Evolutionary conservation across 1,139 yeast genomes (phyloP).

Genomic region (Zygotorulaspora mrakii): DNA sequence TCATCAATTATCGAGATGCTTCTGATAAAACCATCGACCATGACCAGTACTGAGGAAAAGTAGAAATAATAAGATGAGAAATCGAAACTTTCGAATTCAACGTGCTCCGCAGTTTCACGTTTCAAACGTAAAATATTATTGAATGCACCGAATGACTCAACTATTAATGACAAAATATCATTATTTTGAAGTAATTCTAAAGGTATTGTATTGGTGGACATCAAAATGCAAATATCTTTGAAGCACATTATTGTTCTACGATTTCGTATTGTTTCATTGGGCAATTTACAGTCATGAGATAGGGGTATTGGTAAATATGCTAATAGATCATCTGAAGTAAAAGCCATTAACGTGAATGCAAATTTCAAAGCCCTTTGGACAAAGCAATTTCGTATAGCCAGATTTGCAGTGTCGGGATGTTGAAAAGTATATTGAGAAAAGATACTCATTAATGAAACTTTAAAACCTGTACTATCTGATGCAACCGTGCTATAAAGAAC

Average conservation of each 20-base stretch:
- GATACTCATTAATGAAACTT: conserved; percentile 66
- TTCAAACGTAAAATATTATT: conserved; percentile 76
- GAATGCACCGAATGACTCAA: conserved; percentile 62
- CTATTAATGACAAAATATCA: conserved; percentile 43
- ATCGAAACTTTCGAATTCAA: conserved; percentile 85
- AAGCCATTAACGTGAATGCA: conserved; percentile 52
- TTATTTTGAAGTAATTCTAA: conserved; percentile 42
- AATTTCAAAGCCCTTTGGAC: conserved; percentile 31
- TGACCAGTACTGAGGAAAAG: conserved; percentile 59
- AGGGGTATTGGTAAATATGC: conserved; percentile 57
- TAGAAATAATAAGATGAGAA: conserved; percentile 78
- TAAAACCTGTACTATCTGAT: conserved; percentile 77
- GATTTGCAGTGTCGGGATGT: conserved; percentile 72
- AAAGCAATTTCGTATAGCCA: conserved; percentile 60
- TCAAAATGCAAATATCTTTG: conserved; percentile 74
- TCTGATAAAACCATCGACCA: conserved; percentile 48
- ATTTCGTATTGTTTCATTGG: conserved; percentile 59
- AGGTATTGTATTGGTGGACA: conserved; percentile 63
- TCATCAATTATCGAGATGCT: conserved; percentile 30
- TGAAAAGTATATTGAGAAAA: conserved; percentile 86
- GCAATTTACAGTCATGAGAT: conserved; percentile 45
- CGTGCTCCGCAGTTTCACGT: conserved; percentile 77
- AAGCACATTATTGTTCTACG: conserved; percentile 82
- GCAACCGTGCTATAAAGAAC: conserved; percentile 64
- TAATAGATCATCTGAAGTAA: conserved; percentile 63